A percentile compares a stretch with the other conserved stretches of the same genome.
phyloP scores from a whole-genome alignment of 176 grass and related monocot species.

The Dendrocalamus sinicus region DNA sequence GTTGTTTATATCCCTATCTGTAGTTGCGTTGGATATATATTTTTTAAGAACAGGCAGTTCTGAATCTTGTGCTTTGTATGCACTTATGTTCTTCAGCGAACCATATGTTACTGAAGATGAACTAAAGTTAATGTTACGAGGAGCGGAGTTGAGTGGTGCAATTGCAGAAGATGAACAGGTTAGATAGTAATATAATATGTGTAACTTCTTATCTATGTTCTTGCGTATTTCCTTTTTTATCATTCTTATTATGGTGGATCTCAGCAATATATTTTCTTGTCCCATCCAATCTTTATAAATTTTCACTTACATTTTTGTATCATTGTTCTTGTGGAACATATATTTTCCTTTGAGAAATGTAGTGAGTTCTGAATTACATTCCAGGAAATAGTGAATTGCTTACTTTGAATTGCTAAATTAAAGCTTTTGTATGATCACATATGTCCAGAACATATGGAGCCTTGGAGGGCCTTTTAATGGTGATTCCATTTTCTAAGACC shows the following conservation, averaged over 20 bases:
- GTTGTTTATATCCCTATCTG: not conserved
- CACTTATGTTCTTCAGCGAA: slow-evolving; percentile 62
- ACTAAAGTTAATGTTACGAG: slow-evolving; percentile 96
- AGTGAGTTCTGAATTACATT: not conserved
- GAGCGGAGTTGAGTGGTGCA: slow-evolving; percentile 91
- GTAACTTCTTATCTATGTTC: not conserved
- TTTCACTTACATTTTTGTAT: not conserved
- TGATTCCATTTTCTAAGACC: not conserved
- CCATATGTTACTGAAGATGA: slow-evolving; percentile 99
- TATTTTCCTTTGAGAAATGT: not conserved
- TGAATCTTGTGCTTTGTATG: slow-evolving; percentile 25
- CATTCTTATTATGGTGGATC: slow-evolving; percentile 5
- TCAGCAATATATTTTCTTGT: not conserved
- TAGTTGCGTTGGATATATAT: slow-evolving; percentile 6
- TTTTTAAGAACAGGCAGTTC: slow-evolving; percentile 12
- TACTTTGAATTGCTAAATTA: slow-evolving; percentile 25
- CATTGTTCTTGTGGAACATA: not conserved
- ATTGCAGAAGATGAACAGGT: slow-evolving; percentile 99
- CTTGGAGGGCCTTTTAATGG: not conserved
- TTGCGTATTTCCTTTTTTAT: not conserved
- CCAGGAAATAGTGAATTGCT: not conserved
- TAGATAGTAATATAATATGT: slow-evolving; percentile 36
- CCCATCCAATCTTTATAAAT: not conserved
- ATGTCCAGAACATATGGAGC: not conserved
- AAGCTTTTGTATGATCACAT: not conserved